Base-by-base conservation (phyloP, 108 stramenopile species). In the Nitzschia putrida region DNA sequence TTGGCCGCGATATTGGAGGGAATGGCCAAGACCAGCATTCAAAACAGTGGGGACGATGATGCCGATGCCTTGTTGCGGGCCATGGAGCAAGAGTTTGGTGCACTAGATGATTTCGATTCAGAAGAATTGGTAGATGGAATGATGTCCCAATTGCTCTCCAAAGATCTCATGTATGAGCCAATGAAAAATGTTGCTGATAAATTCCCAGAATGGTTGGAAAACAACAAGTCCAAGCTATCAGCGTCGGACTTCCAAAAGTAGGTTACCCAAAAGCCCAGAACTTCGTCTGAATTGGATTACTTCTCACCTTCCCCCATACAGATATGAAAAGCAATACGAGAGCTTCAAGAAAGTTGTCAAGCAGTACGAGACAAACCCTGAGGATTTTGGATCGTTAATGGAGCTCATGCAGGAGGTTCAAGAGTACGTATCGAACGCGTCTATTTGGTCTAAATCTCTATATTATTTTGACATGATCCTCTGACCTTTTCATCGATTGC, bases 101-200 rank as follows among this genome's bases (percentile, higher is more conserved):
- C 16, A 29, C 18, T 13, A 2, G 43, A 29, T 2, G 47, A 57
- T 44, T 60, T 57, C 34, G 56, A 89, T 58, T 71, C 88, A 39
- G 85, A 96, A 67, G 88, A 80, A 5, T 57, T 97, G 24, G 80
- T 98, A 26, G 96, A 97, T 66, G 90, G 90, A 40, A 93, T 95
- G 80, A 95, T 97, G 95, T 71, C 91, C 61, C 95, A 95, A 64
- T 66, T 95, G 13, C 68, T 96, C 41, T 80, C 90, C 56, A 92
- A 85, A 68, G 97, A 97, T 26, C 71, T 95, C 64, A 96, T 98
- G 97, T 97, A 97, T 81, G 96, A 96, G 67, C 97, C 98, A 37
- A 93, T 96, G 82, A 92, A 92, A 69, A 68, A 91, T 65, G 92
- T 94, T 61, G 82, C 78, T 39, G 82, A 86, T n/a, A 82, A 87